Evolutionary conservation across 78 protist species (phyloP), one percentile per base, ranked within the genome.

Genomic region (Goniomonas avonlea): DNA sequence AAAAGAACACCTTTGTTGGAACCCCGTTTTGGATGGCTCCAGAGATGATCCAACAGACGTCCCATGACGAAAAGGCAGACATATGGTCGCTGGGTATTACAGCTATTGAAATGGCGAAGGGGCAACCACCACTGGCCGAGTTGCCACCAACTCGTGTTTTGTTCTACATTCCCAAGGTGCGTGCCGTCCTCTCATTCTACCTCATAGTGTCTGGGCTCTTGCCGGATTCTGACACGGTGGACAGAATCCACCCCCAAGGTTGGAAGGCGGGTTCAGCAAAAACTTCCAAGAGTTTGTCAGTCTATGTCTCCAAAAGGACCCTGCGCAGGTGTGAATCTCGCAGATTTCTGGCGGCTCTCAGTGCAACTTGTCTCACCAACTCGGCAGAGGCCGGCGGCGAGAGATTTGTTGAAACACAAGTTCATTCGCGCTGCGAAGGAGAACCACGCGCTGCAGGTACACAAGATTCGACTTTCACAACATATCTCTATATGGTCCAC

Each of bases 1-100:
- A 81, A 60, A 0, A 83, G 47, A 0, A 79, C 48, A 88, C 91
- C 1, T 40, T 83, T 34, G 76, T 85, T 23, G 88, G 89, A 27
- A 79, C 84, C 2, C 88, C 88, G 34, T 77, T 87, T 82, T 95
- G 95, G 95, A 93, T 93, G 98, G 98, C 98, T 1, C 98, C 98
- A n/a, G 98, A 92, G 63, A 96, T 96, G 48, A 91, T 96, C 76
- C 87, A 89, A 45, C 92, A 90, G 79, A 25, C 75, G 27, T 86
- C 87, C 0, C 84, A 91, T 40, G 88, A 85, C 78, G 73, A 34
- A 15, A 75, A 0, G 43, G 98, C 98, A 2, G 99, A 98, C 85
- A 92, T 98, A 35, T 98, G 99, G 99, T 85, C 93, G 37, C 87
- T 97, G 82, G 99, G 98, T 40, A 95, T 96, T 84, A 96, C 99